Evolutionary conservation across 1,284 basidiomycete species (phyloP).

Genomic region (Pascua sp.): DNA sequence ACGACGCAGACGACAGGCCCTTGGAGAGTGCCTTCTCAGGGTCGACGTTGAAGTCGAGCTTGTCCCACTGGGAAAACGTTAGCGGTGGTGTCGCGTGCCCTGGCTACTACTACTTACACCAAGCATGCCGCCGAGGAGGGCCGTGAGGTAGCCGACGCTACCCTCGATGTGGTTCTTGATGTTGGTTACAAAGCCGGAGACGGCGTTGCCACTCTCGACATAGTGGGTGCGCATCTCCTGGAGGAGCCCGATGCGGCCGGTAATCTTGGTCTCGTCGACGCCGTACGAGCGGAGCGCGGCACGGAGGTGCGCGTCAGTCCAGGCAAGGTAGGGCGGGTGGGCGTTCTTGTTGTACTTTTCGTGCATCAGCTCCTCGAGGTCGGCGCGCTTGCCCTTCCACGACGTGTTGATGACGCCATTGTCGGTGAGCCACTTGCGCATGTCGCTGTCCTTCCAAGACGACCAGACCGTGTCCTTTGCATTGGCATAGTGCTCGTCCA

Average conservation of each 20-base stretch:
- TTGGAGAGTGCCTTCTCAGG: constrained; percentile 48
- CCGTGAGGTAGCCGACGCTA: constrained; percentile 65
- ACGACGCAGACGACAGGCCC: constrained; percentile 41
- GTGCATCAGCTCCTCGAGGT: constrained; percentile 44
- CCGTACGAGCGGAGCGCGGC: constrained; percentile 73
- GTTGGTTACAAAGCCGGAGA: constrained; percentile 59
- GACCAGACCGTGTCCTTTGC: constrained; percentile 65
- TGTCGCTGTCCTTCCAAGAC: constrained; percentile 74
- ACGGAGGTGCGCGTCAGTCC: constrained; percentile 83
- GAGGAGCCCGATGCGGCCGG: constrained; percentile 64
- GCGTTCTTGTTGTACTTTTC: constrained; percentile 50
- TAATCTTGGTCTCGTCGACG: constrained; percentile 62
- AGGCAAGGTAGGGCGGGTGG: constrained; percentile 66
- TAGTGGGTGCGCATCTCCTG: constrained; percentile 69
- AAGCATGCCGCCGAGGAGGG: constrained; percentile 48
- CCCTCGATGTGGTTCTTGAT: constrained; percentile 62
- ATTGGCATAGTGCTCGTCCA: constrained; percentile 70
- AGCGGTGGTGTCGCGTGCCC: constrained; percentile 1
- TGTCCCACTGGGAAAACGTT: constrained; percentile 20
- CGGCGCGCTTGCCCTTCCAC: constrained; percentile 65
- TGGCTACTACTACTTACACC: constrained; percentile 28
- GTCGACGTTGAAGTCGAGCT: constrained; percentile 35
- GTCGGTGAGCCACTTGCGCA: constrained; percentile 71
- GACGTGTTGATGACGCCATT: constrained; percentile 68
- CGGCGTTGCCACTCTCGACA: constrained; percentile 60